phyloP scores from a whole-genome alignment of 805 yeast species.

The Candida montana region DNA sequence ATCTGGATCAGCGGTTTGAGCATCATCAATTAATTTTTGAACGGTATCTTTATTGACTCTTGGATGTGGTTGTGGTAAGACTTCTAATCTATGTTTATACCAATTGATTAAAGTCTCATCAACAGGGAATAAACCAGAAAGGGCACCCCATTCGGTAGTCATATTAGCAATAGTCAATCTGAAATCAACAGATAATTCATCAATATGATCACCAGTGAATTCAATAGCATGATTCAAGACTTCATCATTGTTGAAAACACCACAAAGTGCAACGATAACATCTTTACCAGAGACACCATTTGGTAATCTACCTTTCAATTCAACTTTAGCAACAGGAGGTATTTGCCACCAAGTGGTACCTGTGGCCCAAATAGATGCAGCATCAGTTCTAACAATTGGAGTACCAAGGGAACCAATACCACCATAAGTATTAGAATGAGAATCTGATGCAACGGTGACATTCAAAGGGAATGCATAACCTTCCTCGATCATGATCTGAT shows the following conservation, averaged over 20 bases:
- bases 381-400: conserved; percentile 97
- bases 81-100: conserved; percentile 58
- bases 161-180: conserved; percentile 91
- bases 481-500: conserved; percentile 98
- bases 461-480: conserved; percentile 96
- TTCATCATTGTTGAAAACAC: conserved; percentile 85
- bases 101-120: conserved; percentile 73
- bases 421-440: conserved; percentile 97
- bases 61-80: conserved; percentile 70
- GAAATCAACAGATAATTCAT: conserved; percentile 67
- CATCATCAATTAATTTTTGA: conserved; percentile 41
- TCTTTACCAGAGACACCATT: conserved; percentile 93
- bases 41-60: conserved; percentile 66
- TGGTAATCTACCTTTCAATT: conserved; percentile 75
- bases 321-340: conserved; percentile 96
- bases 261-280: conserved; percentile 94
- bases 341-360: conserved; percentile 99
- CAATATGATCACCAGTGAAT: conserved; percentile 78
- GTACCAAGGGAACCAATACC: conserved; percentile 96
- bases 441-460: conserved; percentile 93
- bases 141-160: conserved; percentile 99
- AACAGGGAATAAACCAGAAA: conserved; percentile 96
- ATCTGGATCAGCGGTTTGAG: conserved; percentile 54
- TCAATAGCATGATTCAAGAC: conserved; percentile 92
- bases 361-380: conserved; percentile 99